These are phyloP conservation scores for Bipolaris bicolor DNA, from an alignment of 2,329 filamentous ascomycete genomes.

Conservation along the genomic window DNA sequence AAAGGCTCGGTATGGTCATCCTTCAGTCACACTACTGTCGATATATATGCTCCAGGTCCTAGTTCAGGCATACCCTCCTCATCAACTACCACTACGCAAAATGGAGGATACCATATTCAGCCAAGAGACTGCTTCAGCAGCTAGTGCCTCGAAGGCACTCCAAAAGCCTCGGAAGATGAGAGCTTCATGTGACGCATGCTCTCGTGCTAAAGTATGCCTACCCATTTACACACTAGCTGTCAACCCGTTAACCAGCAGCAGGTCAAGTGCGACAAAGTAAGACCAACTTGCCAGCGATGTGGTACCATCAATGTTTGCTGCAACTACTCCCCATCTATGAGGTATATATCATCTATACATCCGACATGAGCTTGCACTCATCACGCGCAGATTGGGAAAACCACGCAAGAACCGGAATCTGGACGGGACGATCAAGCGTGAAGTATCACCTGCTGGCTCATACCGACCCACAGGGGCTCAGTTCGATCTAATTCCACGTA, in stretches of 20 bases:
- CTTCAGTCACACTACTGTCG: slow-evolving; percentile 16
- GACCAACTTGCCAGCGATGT: slow-evolving; percentile 46
- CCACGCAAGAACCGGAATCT: slow-evolving; percentile 47
- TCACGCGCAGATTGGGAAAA: slow-evolving; percentile 39
- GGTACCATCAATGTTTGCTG: slow-evolving; percentile 48
- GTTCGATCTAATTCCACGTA: slow-evolving; percentile 43
- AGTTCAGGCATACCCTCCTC: slow-evolving; percentile 32
- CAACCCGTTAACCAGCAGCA: slow-evolving; percentile 15
- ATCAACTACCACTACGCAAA: slow-evolving; percentile 32
- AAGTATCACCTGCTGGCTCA: slow-evolving; percentile 42
- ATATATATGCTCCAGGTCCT: slow-evolving; percentile 41
- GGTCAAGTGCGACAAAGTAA: slow-evolving; percentile 49
- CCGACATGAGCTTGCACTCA: slow-evolving; percentile 19
- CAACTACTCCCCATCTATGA: slow-evolving; percentile 50
- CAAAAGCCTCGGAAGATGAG: slow-evolving; percentile 47
- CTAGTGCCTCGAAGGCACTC: slow-evolving; percentile 30
- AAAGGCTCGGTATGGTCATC: slow-evolving; percentile 20
- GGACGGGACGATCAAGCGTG: slow-evolving; percentile 44
- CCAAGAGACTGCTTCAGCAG: slow-evolving; percentile 27
- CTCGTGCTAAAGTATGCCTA: slow-evolving; percentile 40
- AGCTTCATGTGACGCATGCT: slow-evolving; percentile 49
- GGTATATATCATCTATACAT: slow-evolving; percentile 31
- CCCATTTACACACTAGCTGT: neutral
- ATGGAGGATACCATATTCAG: slow-evolving; percentile 33
- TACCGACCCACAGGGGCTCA: slow-evolving; percentile 37